Conservation (phyloP, 306 rosid species). For the Castanea mollissima region DNA sequence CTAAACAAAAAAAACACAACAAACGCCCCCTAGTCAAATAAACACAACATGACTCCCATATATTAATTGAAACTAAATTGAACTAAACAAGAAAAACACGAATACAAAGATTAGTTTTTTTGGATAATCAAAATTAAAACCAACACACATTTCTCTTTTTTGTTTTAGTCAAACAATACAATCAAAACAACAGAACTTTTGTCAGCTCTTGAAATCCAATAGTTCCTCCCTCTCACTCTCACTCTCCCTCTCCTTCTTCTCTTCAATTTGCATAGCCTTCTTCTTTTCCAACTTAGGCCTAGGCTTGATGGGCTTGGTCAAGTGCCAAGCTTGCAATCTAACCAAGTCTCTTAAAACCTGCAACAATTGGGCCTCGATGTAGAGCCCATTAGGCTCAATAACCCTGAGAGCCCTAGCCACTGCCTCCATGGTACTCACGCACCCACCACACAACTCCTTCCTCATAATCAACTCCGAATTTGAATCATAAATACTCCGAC, state of each 20-base stretch:
- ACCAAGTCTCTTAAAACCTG: slow-evolving; percentile 73
- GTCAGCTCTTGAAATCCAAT: too few relatives aligned
- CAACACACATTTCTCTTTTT: too few relatives aligned
- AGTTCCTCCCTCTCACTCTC: slow-evolving; percentile 8
- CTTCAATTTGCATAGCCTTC: not conserved
- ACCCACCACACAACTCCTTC: slow-evolving; percentile 81
- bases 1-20: too few relatives aligned
- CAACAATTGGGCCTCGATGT: slow-evolving; percentile 50
- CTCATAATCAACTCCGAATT: slow-evolving; percentile 80
- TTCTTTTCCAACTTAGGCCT: slow-evolving; percentile 65
- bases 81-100: too few relatives aligned
- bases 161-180: too few relatives aligned
- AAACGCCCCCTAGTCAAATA: too few relatives aligned
- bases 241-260: too few relatives aligned
- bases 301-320: slow-evolving; percentile 56
- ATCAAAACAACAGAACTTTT: too few relatives aligned
- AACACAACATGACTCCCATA: too few relatives aligned
- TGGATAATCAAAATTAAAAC: too few relatives aligned
- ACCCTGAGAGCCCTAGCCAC: slow-evolving; percentile 70
- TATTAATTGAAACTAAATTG: too few relatives aligned
- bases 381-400: slow-evolving; percentile 61
- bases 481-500: slow-evolving; percentile 76
- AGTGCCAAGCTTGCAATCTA: slow-evolving; percentile 53
- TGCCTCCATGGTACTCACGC: slow-evolving; percentile 82
- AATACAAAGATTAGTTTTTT: too few relatives aligned